Conservation (phyloP, 495 filamentous ascomycete species). For the Penicillium antarcticum region DNA sequence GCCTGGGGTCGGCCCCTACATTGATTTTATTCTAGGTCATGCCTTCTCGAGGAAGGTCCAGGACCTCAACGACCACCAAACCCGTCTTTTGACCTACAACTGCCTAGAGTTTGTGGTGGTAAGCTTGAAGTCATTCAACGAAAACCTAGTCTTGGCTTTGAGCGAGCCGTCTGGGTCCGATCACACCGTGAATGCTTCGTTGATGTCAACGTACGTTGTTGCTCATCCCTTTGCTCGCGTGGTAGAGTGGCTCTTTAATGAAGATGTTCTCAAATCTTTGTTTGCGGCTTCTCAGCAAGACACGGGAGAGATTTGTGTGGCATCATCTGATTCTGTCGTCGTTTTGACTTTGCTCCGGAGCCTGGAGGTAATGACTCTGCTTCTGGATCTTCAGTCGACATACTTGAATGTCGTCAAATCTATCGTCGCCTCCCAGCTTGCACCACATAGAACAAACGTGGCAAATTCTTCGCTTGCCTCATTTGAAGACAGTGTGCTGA, state of each 20-base stretch:
- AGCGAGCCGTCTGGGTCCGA: conserved; percentile 73
- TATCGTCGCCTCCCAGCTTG: conserved; percentile 57
- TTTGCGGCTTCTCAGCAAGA: conserved; percentile 75
- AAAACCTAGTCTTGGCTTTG: conserved; percentile 79
- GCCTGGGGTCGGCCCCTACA: conserved; percentile 84
- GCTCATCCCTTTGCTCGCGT: conserved; percentile 89
- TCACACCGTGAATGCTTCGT: conserved; percentile 63
- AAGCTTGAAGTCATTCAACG: conserved; percentile 83
- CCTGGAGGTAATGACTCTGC: conserved; percentile 74
- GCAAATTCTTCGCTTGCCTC: conserved; percentile 72
- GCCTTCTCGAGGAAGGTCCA: conserved; percentile 62
- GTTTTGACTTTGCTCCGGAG: conserved; percentile 69
- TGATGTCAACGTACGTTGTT: conserved; percentile 70
- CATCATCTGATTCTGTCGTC: conserved; percentile 68
- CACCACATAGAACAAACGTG: conserved; percentile 44
- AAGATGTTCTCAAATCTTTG: conserved; percentile 75
- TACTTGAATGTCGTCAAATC: conserved; percentile 85
- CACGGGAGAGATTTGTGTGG: conserved; percentile 59
- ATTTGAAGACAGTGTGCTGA: conserved; percentile 89
- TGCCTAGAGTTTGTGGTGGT: conserved; percentile 75
- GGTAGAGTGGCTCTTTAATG: conserved; percentile 97
- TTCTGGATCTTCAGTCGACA: conserved; percentile 83
- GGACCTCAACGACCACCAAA: conserved; percentile 57
- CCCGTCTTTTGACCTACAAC: conserved; percentile 65
- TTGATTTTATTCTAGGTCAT: conserved; percentile 81